phyloP scores from a whole-genome alignment of 495 filamentous ascomycete species.

The Sabuloglossum arenarium region DNA sequence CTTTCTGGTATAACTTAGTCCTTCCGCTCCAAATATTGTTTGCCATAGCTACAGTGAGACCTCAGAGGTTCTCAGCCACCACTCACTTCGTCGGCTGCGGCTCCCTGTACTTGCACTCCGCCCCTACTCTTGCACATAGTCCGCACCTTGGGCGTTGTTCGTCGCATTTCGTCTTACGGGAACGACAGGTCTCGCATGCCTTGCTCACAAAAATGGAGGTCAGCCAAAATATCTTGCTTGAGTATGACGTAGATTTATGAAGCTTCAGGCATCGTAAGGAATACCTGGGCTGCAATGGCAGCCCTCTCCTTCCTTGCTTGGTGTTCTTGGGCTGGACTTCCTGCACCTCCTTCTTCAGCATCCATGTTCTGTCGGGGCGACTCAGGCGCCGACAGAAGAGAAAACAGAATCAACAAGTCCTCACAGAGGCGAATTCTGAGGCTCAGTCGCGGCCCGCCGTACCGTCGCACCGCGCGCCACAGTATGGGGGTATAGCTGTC shows the following conservation, averaged over 20 bases:
- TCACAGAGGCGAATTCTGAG: too few relatives aligned
- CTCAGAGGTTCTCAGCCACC: constrained; percentile 3
- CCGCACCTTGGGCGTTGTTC: constrained; percentile 4
- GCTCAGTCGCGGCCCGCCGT: background rate
- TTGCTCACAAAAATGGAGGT: background rate
- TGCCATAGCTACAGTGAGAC: constrained; percentile 8
- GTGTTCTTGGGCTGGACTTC: constrained; percentile 1
- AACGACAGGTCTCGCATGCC: constrained; percentile 6
- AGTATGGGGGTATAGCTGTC: too few relatives aligned
- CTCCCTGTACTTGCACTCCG: constrained; percentile 36
- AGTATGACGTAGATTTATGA: background rate
- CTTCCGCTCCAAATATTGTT: constrained; percentile 5
- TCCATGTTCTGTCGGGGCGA: background rate
- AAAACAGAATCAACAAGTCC: background rate
- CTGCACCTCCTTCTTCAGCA: background rate
- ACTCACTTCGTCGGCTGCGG: constrained; percentile 42
- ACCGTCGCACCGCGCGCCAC: too few relatives aligned
- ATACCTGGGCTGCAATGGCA: constrained; percentile 27
- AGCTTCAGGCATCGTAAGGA: constrained; percentile 4
- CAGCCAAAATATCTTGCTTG: constrained; percentile 2
- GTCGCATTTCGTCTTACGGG: constrained; percentile 6
- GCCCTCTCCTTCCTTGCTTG: constrained; percentile 23
- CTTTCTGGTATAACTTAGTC: constrained; percentile 22
- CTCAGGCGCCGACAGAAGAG: background rate
- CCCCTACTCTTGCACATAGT: constrained; percentile 1